phyloP scores from a whole-genome alignment of 495 filamentous ascomycete species.

The Neurospora sublineolata region DNA sequence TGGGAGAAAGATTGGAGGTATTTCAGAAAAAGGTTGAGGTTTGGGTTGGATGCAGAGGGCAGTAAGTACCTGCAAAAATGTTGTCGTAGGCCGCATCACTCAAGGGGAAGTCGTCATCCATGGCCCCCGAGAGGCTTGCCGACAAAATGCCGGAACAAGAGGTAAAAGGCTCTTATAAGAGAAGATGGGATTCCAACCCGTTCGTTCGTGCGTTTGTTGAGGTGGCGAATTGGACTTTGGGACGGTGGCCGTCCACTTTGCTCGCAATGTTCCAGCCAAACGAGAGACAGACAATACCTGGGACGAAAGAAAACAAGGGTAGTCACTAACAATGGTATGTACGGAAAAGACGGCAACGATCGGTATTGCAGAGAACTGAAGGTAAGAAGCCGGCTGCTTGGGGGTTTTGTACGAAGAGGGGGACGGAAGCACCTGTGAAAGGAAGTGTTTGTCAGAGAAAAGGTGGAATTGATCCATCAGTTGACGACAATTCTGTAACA shows the following conservation, averaged over 20 bases:
- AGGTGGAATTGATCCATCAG: background rate
- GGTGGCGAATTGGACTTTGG: background rate
- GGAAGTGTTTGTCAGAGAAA: background rate
- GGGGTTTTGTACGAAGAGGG: background rate
- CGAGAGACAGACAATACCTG: background rate
- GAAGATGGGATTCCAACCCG: background rate
- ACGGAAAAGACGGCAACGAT: background rate
- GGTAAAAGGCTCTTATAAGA: no score
- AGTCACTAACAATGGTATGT: background rate
- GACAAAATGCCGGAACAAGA: background rate
- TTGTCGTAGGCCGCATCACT: conserved; percentile 1
- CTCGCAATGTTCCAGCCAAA: background rate
- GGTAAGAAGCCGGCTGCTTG: background rate
- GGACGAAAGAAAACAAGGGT: background rate
- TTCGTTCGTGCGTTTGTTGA: background rate
- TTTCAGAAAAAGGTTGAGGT: background rate
- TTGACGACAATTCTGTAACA: background rate
- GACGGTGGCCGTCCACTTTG: background rate
- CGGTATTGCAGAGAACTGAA: background rate
- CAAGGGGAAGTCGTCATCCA: conserved; percentile 2
- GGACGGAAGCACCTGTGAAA: background rate
- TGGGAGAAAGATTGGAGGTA: no score
- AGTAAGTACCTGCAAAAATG: conserved; percentile 3
- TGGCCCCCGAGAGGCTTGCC: background rate
- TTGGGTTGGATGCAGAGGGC: background rate